Evolutionary conservation across 1,284 basidiomycete genomes (phyloP).

Genomic region (Cutaneotrichosporon mucoides): DNA sequence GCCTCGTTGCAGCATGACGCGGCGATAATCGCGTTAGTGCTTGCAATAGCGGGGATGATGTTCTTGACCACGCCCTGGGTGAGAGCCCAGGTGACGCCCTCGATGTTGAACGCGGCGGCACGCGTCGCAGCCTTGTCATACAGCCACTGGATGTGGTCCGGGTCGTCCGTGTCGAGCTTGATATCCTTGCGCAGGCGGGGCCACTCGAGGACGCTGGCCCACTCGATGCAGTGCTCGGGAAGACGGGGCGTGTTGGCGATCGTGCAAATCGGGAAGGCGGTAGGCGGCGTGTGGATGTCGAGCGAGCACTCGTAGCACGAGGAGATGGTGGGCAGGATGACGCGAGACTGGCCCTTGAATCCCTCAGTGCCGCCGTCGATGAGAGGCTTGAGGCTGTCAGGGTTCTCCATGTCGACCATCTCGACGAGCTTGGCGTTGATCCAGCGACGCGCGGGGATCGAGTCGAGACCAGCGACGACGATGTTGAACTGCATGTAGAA

Average conservation of each 20-base stretch:
- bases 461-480: slow-evolving; percentile 97
- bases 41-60: slow-evolving; percentile 97
- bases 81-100: slow-evolving; percentile 94
- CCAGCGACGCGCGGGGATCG: slow-evolving; percentile 93
- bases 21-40: slow-evolving; percentile 93
- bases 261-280: slow-evolving; percentile 96
- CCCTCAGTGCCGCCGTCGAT: slow-evolving; percentile 99
- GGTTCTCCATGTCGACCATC: slow-evolving; percentile 83
- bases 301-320: slow-evolving; percentile 96
- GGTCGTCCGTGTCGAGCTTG: slow-evolving; percentile 93
- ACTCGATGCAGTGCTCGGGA: slow-evolving; percentile 99
- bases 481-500: slow-evolving; percentile 97
- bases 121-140: slow-evolving; percentile 73
- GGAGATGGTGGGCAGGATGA: slow-evolving; percentile 91
- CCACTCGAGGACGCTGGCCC: slow-evolving; percentile 99
- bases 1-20: slow-evolving; percentile 99
- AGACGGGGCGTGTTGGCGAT: slow-evolving; percentile 98
- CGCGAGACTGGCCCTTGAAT: slow-evolving; percentile 97
- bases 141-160: slow-evolving; percentile 94
- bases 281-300: slow-evolving; percentile 97
- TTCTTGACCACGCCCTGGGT: slow-evolving; percentile 99
- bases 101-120: slow-evolving; percentile 89
- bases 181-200: slow-evolving; percentile 85
- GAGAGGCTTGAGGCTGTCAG: slow-evolving; percentile 92
- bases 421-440: slow-evolving; percentile 97